A percentile compares a stretch with the other conserved stretches of the same genome.
These are phyloP conservation scores for Gymnopus androsaceus DNA, from an alignment of 1,284 basidiomycete species.

Conservation along the genomic window DNA sequence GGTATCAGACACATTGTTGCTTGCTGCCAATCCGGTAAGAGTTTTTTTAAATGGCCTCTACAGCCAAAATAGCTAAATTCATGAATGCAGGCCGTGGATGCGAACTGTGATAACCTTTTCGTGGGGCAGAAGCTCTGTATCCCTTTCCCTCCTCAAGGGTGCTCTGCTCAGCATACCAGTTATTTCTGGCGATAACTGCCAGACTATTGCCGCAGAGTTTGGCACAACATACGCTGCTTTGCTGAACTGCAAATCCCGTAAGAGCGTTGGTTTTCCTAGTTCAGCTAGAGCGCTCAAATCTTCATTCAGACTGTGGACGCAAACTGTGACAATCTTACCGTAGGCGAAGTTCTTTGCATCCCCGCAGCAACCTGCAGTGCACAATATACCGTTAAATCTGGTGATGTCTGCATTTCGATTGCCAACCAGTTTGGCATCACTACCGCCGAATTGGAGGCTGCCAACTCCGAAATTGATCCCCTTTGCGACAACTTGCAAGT, in stretches of 20 bases:
- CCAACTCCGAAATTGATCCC: slow-evolving; percentile 4
- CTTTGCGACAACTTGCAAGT: background rate
- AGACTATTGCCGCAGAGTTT: too few relatives aligned
- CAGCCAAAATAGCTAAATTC: background rate
- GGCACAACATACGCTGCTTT: too few relatives aligned
- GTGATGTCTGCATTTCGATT: slow-evolving; percentile 5
- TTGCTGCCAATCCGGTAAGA: slow-evolving; percentile 3
- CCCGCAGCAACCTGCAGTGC: background rate
- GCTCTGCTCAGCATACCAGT: too few relatives aligned
- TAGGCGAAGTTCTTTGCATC: slow-evolving; percentile 1
- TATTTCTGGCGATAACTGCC: too few relatives aligned
- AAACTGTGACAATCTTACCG: slow-evolving; percentile 1
- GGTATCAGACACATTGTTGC: background rate
- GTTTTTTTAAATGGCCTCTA: background rate
- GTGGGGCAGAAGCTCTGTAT: too few relatives aligned
- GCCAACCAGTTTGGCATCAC: slow-evolving; percentile 5
- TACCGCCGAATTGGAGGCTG: slow-evolving; percentile 6
- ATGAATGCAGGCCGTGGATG: background rate
- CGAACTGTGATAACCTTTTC: too few relatives aligned
- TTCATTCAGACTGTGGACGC: too few relatives aligned
- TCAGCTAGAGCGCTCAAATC: too few relatives aligned
- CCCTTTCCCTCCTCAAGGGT: too few relatives aligned
- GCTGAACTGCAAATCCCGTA: too few relatives aligned
- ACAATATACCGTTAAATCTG: slow-evolving; percentile 1
- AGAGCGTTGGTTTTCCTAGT: too few relatives aligned